Evolutionary conservation across 176 grass and related monocot species (phyloP), one percentile per base, ranked within the genome.

Genomic region (Ensete glaucum): DNA sequence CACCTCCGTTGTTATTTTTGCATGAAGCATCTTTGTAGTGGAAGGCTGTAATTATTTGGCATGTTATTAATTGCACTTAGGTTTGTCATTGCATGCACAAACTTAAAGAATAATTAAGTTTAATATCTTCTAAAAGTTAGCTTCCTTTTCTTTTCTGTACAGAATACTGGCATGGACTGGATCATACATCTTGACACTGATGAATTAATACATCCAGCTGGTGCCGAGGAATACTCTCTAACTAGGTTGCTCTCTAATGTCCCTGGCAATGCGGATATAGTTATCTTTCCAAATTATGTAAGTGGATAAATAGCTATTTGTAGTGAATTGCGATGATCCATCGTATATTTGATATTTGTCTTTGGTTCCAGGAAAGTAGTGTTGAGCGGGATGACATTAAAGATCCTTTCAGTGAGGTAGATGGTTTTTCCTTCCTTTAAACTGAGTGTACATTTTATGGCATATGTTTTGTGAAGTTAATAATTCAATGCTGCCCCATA

Each of bases 281-380:
- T 91, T 87, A 88, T 98, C 75, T 98, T 98, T 78, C 94, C 94
- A 69, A 97, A 97, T 80, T 98, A 98, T 83, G 94, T 98, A 85
- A 91, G 94, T 77, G 68, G 26, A 21, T 54, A 43, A 43, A 43
- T 43, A 65, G 16, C 53, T 17, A n/a, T 65, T 55, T 79, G 17
- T 54, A 48, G 0, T 71, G 24, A 34, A 43, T 1, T 11, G 71
- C 53, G 66, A 49, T 76, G 74, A 21, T 62, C 13, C 25, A 2
- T 77, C 62, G 11, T 63, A 77, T 76, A 25, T 80, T n/a, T 70
- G 11, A 54, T 76, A 73, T 71, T 14, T 82, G 4, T 69, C 56
- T 82, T 72, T 74, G 52, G 53, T 73, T 71, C 27, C 82, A 98
- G 90, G 94, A 98, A 87, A 98, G 94, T 80, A 89, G 94, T 69